Evolutionary conservation across 2,329 filamentous ascomycete genomes (phyloP), one percentile per base, ranked within the genome.

Genomic region (Alternaria longipes): DNA sequence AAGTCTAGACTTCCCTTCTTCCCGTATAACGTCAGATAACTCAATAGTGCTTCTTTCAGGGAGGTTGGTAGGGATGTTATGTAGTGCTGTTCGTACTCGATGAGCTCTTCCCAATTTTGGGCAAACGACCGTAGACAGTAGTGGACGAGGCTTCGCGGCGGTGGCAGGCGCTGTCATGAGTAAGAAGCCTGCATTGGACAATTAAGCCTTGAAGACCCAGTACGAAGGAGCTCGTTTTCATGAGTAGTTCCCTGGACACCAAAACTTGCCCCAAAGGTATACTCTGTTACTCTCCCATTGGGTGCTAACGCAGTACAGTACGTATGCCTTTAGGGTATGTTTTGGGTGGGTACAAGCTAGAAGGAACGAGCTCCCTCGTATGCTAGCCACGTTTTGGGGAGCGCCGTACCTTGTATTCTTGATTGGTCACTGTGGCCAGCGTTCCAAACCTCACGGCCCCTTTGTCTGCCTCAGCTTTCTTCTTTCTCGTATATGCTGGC

Each of bases 71-170:
- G 68, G 3, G 83, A 78, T 2, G 81, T 78, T 3, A 90, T 74
- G 51, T 85, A 86, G 18, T 84, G 77, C 56, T 85, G 83, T 66
- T 89, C 86, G 64, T 87, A 87, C 53, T 85, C 81, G 26, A 84
- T 73, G 62, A 89, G 82, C 74, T 83, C 83, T 9, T 81, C 73
- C 87, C 87, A 90, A 24, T 87, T 81, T 24, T 74, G 68, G 3
- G 86, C 86, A 67, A 89, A 83, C 0, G 81, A 79, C 65, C 84
- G 86, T 38, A 90, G 70, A 16, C 83, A 73, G 5, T 79, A 70
- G 73, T 89, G 83, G 46, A 84, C 64, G 8, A 90, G 75, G 54
- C 82, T 85, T 36, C 70, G 64, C 8, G 64, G 46, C 2, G 62
- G 63, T 18, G 74, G 76, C 42, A 78, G 53, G 60, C 73, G 76